Evolutionary conservation across 1,284 basidiomycete species (phyloP), one percentile per base, ranked within the genome.

Genomic region (Moniliella sp.): DNA sequence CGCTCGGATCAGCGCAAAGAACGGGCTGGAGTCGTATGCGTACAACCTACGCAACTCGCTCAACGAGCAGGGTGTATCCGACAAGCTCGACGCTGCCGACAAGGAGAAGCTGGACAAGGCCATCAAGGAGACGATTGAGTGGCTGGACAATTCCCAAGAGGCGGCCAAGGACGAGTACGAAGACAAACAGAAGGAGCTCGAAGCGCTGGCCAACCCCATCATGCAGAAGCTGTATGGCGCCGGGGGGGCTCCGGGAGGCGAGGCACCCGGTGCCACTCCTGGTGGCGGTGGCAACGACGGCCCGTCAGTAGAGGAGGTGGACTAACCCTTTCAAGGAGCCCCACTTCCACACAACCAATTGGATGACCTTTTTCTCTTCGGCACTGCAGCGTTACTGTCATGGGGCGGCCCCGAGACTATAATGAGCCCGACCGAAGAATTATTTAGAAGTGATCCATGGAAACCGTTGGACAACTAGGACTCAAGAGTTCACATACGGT

Each of bases 81-180:
- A 71, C 71, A 93, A 91, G 68, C 81, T 91, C 62, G 75, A 80
- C 4, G 62, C 76, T 18, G 74, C 67, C 27, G 88, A 94, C 75
- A 86, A 88, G 72, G 60, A 69, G 48, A 77, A 81, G 57, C 73
- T 94, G 45, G 72, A 86, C 66, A 58, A 67, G 37, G 73, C 78
- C 29, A 76, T 93, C 63, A 74, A 80, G 57, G 81, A 84, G 42
- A 65, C 78, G 40, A 82, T 93, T 66, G 63, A 68, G 39, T 86
- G 80, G 80, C 75, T 97, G 50, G 88, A 93, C 62, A 65, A 50
- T 40, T 78, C 78, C 30, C 77, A 81, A 57, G 82, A 93, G 64
- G 91, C 74, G 8, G 76, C 75, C 45, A 91, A 83, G 68, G 82
- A 88, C 59, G 91, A 99, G 69, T 88, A 93, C 67, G 78, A 83